Conservation (phyloP, 176 grass and related monocot genomes). For the Oryza australiensis region DNA sequence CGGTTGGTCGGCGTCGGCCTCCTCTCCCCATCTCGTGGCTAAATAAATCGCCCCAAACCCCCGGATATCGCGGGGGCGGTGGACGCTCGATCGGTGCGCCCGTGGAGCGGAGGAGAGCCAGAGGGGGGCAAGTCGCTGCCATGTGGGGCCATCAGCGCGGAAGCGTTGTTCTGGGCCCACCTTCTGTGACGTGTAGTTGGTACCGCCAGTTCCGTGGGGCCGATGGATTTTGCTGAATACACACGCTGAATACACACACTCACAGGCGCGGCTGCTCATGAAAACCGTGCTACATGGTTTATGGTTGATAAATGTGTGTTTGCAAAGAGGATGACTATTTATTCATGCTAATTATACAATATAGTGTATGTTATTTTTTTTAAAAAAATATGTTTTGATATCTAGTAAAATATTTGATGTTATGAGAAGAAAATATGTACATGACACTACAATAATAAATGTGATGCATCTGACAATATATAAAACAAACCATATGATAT, state of each 20-base stretch:
- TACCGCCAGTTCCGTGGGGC: not conserved
- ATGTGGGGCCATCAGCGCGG: not conserved
- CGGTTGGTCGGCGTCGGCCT: too few relatives aligned
- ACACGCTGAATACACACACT: not conserved
- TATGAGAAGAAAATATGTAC: not conserved
- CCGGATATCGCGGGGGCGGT: constrained; percentile 26
- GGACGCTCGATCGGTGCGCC: not conserved
- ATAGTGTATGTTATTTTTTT: not conserved
- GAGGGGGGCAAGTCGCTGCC: not conserved
- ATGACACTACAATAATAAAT: not conserved
- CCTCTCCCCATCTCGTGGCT: not conserved
- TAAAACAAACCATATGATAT: not conserved
- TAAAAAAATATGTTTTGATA: not conserved
- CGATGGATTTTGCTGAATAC: not conserved
- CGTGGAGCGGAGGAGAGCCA: not conserved
- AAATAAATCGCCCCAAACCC: constrained; percentile 28
- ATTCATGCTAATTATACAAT: not conserved
- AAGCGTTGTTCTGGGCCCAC: not conserved
- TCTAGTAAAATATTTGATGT: not conserved
- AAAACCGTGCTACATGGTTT: not conserved
- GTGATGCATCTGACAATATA: not conserved
- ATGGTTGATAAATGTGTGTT: not conserved
- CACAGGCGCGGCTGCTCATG: not conserved
- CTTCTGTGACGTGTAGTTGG: not conserved
- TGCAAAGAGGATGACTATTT: not conserved